Base-by-base conservation (phyloP, 805 yeast species). In the Starmerella bombi region DNA sequence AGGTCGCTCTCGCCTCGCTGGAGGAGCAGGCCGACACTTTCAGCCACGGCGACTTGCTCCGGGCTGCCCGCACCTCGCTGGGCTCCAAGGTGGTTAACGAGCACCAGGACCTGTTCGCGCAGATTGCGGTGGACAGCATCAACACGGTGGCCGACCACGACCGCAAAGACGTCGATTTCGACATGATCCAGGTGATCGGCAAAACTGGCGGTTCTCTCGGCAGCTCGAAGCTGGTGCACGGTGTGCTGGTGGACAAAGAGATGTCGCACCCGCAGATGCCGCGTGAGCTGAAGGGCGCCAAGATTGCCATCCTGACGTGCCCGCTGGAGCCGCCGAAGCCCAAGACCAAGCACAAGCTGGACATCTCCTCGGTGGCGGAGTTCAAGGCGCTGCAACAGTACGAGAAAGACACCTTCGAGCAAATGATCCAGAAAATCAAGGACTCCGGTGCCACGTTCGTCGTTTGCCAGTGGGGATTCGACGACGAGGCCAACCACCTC, bases 321-420 rank as follows among this genome's bases (percentile, higher is more conserved):
- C 97, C 99, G 53, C 91, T 91, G 59, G 99, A 91, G 68, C 99
- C 99, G 31, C 99, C 99, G 55, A 91, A 91, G 66, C 99, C 99
- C 52, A 91, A 91, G 67, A 91, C 99, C 19, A 91, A 91, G 65
- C 98, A 88, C 66, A 88, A 88, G 70, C 70, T 88, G 54, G 94
- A 88, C 59, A 88, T 88, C 49, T 74, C 88, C 14, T 65, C 80
- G n/a, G 95, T 85, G 17, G 96, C 86, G 55, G 98, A 91, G 64
- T 91, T 86, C 65, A 74, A 80, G 60, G 79, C 75, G 48, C 71
- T 91, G 58, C 98, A 93, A 66, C 74, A 73, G 38, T 91, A 91
- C 61, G 99, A 91, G 67, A 88, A 80, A 52, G 77, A 79, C 49
- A 85, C 84, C 60, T 91, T 91, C 59, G 72, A 69, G 58, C 84